A percentile compares a stretch with the other conserved stretches of the same genome.
Evolutionary conservation across 345 rosid species (phyloP).

Genomic region (Euphorbia tirucalli): DNA sequence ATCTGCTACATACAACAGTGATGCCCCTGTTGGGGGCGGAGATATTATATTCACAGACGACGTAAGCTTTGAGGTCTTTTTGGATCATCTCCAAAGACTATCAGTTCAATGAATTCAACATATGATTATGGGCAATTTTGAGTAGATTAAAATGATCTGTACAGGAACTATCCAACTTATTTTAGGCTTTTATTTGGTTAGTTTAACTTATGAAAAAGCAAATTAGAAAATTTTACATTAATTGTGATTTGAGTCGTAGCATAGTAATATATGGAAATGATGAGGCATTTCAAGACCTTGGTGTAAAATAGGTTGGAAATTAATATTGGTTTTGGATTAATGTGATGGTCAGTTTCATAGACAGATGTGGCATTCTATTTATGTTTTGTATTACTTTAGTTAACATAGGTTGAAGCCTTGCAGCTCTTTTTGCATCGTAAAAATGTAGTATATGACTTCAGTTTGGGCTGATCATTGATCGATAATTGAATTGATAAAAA

Average conservation of each 20-base stretch:
- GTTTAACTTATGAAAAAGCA: not conserved
- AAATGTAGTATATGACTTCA: too few species aligned
- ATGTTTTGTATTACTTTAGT: too few species aligned
- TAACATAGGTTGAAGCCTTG: too few species aligned
- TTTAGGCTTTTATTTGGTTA: not conserved
- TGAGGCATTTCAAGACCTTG: not conserved
- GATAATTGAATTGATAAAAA: too few species aligned
- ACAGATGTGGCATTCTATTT: too few species aligned
- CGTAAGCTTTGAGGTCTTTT: slow-evolving; percentile 88
- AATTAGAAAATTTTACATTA: not conserved
- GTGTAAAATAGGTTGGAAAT: not conserved
- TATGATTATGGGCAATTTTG: slow-evolving; percentile 17
- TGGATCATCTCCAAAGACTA: slow-evolving; percentile 91
- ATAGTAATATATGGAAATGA: not conserved
- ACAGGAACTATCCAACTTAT: not conserved
- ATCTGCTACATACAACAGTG: slow-evolving; percentile 61
- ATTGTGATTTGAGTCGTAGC: not conserved
- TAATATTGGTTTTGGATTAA: too few species aligned
- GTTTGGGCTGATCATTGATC: too few species aligned
- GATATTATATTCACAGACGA: slow-evolving; percentile 84
- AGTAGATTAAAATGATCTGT: slow-evolving; percentile 13
- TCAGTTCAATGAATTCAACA: slow-evolving; percentile 51
- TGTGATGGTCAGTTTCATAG: too few species aligned
- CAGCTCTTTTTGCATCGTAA: too few species aligned
- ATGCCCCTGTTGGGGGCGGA: slow-evolving; percentile 44